Evolutionary conservation across 2,329 filamentous ascomycete genomes (phyloP), one percentile per base, ranked within the genome.

Genomic region (Colletotrichum godetiae): DNA sequence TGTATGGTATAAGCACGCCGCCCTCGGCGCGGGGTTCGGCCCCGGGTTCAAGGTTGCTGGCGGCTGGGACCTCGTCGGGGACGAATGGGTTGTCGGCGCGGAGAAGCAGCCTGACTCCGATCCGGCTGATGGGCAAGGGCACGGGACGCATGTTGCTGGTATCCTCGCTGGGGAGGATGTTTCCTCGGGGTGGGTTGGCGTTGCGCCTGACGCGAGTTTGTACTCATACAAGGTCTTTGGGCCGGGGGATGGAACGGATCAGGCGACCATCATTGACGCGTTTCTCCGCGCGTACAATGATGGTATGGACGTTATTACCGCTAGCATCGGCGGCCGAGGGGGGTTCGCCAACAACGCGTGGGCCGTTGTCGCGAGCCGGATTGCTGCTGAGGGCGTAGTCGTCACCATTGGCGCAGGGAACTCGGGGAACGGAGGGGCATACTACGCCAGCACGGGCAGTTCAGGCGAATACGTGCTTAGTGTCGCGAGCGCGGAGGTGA

Each of bases 1-100:
- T 5, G 64, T 77, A 19, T 64, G 63, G 55, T 76, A 77, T 22
- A 65, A 57, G 1, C 76, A 77, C 42, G 19, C 64, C 31, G 69
- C 68, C 5, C 82, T 87, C 8, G 86, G 86, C n/a, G 85, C 85
- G 7, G 84, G 86, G 52, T 87, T 87, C 75, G 87, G 87, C 1
- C 75, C 78, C 13, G 85, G 84, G 0, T 87, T 81, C 75, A 81
- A 86, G 27, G 82, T 88, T 10, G 80, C 81, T 5, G 80, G 80
- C 61, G 86, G 87, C 1, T 81, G 80, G 58, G 86, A 87, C 61
- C 79, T 87, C 65, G 81, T 85, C 4, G 85, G 85, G 10, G 83
- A 87, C 70, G 53, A 49, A 10, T 78, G 73, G 65, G 78, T 76
- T 13, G 79, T 77, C 19, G 64, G 71, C 13, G 77, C 78, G 27